Base-by-base conservation (phyloP, 371 early-diverging fungal genomes). In the Rhizopus microsporus region DNA sequence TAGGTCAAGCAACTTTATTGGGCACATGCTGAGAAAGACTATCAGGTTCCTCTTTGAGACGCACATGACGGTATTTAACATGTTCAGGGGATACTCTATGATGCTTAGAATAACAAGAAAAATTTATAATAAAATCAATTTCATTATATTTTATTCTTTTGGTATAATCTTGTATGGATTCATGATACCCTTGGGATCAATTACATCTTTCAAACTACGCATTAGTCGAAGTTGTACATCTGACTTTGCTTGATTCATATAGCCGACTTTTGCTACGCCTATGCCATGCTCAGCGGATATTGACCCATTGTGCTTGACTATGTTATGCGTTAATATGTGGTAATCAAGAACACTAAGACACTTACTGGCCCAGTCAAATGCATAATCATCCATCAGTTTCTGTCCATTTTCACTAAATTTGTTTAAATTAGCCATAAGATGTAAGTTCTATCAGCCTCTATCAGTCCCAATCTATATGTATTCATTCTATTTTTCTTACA, bases 131-230 rank as follows among this genome's bases (percentile, higher is more conserved):
- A 23, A 23, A 23, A 23, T 2, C 23, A 23, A 2, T 23, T 23
- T 23, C 23, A 23, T 23, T 23, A 23, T 23, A 23, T 62, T 37
- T 72, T 50, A 32, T 29, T 39, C 34, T 39, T 61, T 61, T 4
- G 82, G 79, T 39, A 88, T 62, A 7, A 85, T 66, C 57, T 89
- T 89, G 77, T 93, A 92, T 0, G 94, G 94, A 50, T 94, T 94
- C 79, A 94, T 81, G 42, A 94, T 91, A 10, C 85, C 85, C 38
- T 91, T 84, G 4, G 94, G 93, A 70, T 93, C 94, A 55, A 94
- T 82, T 35, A 83, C 51, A 16, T 78, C 43, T 70, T 93, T 93
- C 51, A 93, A 75, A 7, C 76, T 65, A 49, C 74, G 73, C 92
- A 93, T 92, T 34, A 72, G 57, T 0, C 53, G 45, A 31, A 89